These are phyloP conservation scores for Mortierella sp. DNA, from an alignment of 371 early-diverging fungal genomes.

Conservation along the genomic window DNA sequence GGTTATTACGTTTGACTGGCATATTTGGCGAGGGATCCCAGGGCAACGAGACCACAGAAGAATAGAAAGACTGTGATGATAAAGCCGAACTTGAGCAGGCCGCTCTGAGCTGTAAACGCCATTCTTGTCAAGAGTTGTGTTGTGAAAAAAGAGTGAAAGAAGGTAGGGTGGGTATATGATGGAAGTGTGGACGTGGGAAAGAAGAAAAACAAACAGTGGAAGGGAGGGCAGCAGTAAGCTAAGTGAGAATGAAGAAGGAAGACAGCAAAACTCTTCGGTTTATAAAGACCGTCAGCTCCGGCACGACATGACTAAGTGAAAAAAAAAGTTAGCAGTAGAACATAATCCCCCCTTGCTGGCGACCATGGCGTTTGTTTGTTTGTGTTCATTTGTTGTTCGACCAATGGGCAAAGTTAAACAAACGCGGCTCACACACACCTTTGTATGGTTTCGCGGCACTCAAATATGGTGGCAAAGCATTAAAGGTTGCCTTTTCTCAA, in stretches of 20 bases:
- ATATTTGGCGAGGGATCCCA: slow-evolving; percentile 14
- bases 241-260: background rate
- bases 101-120: slow-evolving; percentile 33
- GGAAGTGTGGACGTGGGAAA: background rate
- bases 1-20: background rate
- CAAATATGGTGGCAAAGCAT: background rate
- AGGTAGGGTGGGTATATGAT: background rate
- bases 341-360: no score
- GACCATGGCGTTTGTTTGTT: no score
- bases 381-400: no score
- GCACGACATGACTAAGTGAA: no score
- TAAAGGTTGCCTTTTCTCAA: background rate
- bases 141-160: background rate
- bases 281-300: no score
- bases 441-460: background rate
- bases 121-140: background rate
- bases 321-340: no score
- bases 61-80: slow-evolving; percentile 16
- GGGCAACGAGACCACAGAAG: slow-evolving; percentile 23
- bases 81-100: slow-evolving; percentile 31
- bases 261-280: no score
- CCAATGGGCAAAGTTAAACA: background rate
- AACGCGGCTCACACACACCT: background rate
- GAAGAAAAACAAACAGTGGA: background rate
- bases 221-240: background rate